phyloP scores from a whole-genome alignment of 495 filamentous ascomycete genomes.

The Sphaerosporella brunnea region DNA sequence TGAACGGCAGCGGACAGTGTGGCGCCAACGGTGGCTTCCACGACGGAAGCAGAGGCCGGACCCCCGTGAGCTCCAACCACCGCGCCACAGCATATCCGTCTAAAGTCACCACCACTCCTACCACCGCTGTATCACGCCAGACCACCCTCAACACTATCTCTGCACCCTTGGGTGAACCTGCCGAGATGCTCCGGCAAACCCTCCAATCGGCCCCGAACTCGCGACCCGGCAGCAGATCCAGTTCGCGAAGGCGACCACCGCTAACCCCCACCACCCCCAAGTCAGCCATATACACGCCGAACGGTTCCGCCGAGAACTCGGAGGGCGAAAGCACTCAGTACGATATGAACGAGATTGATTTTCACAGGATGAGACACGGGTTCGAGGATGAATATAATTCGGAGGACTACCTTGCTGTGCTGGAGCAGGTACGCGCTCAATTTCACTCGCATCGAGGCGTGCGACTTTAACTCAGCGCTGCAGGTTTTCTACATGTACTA shows the following conservation, averaged over 20 bases:
- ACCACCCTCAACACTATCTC: slow-evolving; percentile 6
- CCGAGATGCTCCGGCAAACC: slow-evolving; percentile 23
- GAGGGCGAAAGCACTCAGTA: slow-evolving; percentile 3
- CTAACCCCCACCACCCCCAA: slow-evolving; percentile 19
- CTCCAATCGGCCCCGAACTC: slow-evolving; percentile 17
- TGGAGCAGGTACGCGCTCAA: slow-evolving; percentile 29
- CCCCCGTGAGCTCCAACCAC: background rate
- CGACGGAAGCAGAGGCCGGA: background rate
- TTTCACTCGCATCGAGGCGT: no score
- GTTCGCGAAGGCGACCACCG: slow-evolving; percentile 18
- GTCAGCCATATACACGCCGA: background rate
- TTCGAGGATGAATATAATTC: slow-evolving; percentile 54
- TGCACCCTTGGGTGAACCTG: slow-evolving; percentile 18
- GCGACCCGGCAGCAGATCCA: slow-evolving; percentile 16
- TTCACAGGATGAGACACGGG: slow-evolving; percentile 38
- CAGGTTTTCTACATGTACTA: slow-evolving; percentile 97
- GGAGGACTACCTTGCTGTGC: slow-evolving; percentile 32
- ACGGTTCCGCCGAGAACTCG: background rate
- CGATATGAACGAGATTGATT: slow-evolving; percentile 20
- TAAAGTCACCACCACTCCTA: slow-evolving; percentile 1
- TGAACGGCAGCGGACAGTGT: background rate
- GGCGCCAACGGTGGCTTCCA: background rate
- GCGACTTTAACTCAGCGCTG: no score
- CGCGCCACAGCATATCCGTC: slow-evolving; percentile 1
- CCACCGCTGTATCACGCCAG: background rate